Percentiles rank a stretch among this genome's conserved stretches.
Evolutionary conservation across 345 rosid species (phyloP).

Genomic region (Eucalyptus dawsonii): DNA sequence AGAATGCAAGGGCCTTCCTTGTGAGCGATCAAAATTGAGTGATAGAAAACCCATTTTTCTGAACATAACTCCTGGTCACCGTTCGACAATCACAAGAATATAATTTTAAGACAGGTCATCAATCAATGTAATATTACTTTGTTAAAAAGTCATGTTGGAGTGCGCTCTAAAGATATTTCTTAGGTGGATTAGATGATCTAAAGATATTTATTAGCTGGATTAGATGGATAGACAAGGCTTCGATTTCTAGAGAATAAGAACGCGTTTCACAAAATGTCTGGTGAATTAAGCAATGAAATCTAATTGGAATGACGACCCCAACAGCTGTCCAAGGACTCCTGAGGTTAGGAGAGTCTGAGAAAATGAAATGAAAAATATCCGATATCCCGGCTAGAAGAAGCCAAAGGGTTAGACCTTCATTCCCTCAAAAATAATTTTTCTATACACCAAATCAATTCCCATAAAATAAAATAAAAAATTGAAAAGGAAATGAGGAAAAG

Average conservation of each 20-base stretch:
- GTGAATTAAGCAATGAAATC: background rate
- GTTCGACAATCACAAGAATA: background rate
- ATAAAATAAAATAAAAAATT: background rate
- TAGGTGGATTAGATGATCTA: background rate
- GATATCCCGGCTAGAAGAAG: background rate
- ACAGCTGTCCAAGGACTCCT: background rate
- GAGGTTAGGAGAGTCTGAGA: background rate
- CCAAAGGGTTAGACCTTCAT: background rate
- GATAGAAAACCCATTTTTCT: background rate
- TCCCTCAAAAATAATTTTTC: background rate
- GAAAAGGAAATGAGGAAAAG: background rate
- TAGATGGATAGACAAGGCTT: background rate
- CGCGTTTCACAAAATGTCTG: background rate
- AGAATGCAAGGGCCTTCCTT: background rate
- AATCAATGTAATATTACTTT: background rate
- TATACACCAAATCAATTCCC: background rate
- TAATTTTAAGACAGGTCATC: background rate
- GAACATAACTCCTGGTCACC: background rate
- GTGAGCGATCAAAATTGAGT: background rate
- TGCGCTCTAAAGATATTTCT: background rate
- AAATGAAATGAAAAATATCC: background rate
- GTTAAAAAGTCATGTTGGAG: background rate
- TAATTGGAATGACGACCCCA: background rate
- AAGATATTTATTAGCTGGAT: background rate
- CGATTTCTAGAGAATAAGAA: background rate